A percentile compares a stretch with the other conserved stretches of the same genome.
Conservation (phyloP, 2,329 filamentous ascomycete genomes). For the Escovopsis weberi region DNA sequence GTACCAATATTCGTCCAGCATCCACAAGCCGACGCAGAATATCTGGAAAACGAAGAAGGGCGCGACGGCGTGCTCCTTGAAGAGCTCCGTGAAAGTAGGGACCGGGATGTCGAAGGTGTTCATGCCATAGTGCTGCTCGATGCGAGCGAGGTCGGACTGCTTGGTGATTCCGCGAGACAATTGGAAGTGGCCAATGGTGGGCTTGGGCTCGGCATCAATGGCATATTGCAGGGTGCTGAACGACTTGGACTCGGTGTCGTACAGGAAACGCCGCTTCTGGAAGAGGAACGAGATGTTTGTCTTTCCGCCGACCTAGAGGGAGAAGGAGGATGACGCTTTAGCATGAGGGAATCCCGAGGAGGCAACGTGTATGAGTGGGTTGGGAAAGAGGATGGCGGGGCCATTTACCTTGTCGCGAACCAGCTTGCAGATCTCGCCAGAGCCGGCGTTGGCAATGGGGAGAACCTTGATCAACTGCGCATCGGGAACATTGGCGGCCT, state of each 20-base stretch:
- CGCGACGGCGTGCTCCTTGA: constrained; percentile 95
- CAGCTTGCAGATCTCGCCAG: constrained; percentile 74
- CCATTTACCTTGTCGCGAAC: constrained; percentile 50
- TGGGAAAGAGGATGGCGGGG: not conserved
- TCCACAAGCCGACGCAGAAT: constrained; percentile 96
- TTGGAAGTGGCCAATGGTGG: constrained; percentile 65
- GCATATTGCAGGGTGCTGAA: constrained; percentile 74
- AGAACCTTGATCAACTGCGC: constrained; percentile 87
- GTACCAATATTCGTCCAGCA: constrained; percentile 99
- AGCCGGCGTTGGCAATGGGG: constrained; percentile 76
- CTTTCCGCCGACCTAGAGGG: constrained; percentile 51
- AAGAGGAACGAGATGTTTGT: constrained; percentile 80
- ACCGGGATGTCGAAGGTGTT: constrained; percentile 98
- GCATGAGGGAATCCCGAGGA: no score
- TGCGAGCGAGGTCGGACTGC: constrained; percentile 58
- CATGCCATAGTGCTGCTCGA: constrained; percentile 85
- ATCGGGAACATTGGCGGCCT: constrained; percentile 52
- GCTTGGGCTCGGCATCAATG: constrained; percentile 76
- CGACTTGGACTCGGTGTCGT: constrained; percentile 52
- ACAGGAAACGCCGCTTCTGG: constrained; percentile 94
- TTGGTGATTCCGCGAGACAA: constrained; percentile 59
- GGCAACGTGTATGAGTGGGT: no score
- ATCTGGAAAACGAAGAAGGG: constrained; percentile 99
- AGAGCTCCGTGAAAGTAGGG: constrained; percentile 86
- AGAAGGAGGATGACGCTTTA: no score